Evolutionary conservation across 2,329 filamentous ascomycete genomes (phyloP).

Genomic region (Botrytis fabae): DNA sequence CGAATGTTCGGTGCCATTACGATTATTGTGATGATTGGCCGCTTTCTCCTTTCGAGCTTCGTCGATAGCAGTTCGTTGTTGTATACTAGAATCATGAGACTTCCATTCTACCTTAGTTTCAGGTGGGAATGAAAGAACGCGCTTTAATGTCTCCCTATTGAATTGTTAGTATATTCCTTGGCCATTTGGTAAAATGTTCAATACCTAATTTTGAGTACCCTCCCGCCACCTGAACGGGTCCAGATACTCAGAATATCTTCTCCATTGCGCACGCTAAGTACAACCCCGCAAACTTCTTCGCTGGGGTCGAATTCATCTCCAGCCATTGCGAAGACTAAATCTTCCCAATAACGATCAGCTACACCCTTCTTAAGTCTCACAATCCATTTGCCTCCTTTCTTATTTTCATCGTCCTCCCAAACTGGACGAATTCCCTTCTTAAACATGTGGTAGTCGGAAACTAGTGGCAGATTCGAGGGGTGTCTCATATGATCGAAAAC

Average conservation of each 20-base stretch:
- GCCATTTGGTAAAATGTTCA: conserved; percentile 36
- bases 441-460: conserved; percentile 98
- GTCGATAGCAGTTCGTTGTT: conserved; percentile 85
- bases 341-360: conserved; percentile 95
- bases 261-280: conserved; percentile 89
- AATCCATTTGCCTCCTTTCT: conserved; percentile 95
- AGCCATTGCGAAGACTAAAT: conserved; percentile 83
- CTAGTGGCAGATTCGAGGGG: conserved; percentile 82
- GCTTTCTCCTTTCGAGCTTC: conserved; percentile 87
- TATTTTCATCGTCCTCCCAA: conserved; percentile 98
- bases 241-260: conserved; percentile 98
- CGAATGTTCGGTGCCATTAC: conserved; percentile 21
- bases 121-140: conserved; percentile 77
- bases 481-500: conserved; percentile 88
- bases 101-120: conserved; percentile 95
- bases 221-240: conserved; percentile 89
- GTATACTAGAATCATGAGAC: conserved; percentile 93
- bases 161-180: conserved; percentile 26
- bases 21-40: conserved; percentile 42
- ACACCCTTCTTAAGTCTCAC: conserved; percentile 96
- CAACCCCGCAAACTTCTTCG: conserved; percentile 92
- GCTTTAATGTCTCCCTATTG: conserved; percentile 86
- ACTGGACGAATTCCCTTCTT: conserved; percentile 94
- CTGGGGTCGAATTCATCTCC: conserved; percentile 90
- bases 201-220: conserved; percentile 94